These are phyloP conservation scores for Chaetomium strumarium DNA, from an alignment of 2,329 filamentous ascomycete genomes.

Conservation along the genomic window DNA sequence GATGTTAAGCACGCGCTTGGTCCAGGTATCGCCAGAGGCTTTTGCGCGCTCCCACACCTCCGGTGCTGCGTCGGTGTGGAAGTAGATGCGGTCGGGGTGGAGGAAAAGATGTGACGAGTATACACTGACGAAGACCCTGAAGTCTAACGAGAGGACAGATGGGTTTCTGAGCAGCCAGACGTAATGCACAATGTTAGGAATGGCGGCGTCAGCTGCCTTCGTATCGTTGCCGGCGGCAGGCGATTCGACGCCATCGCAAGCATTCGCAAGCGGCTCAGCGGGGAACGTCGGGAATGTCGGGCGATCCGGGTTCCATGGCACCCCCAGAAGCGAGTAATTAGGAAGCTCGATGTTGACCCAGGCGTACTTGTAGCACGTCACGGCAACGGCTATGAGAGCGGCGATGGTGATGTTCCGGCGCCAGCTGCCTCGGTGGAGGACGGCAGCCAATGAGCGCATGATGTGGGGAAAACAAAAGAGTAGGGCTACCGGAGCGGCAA, in stretches of 20 bases:
- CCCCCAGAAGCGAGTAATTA: too few species aligned
- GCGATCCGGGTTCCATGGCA: not conserved
- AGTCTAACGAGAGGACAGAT: constrained; percentile 18
- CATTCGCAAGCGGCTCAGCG: constrained; percentile 1
- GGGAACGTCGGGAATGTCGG: not conserved
- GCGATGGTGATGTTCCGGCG: not conserved
- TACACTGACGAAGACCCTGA: constrained; percentile 24
- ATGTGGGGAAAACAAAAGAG: too few species aligned
- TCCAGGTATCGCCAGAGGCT: constrained; percentile 21
- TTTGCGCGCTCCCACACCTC: constrained; percentile 15
- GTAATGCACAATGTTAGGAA: constrained; percentile 27
- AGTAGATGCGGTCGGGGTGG: constrained; percentile 23
- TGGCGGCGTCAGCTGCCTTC: constrained; percentile 1
- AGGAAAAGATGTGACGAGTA: constrained; percentile 24
- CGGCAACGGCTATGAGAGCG: not conserved
- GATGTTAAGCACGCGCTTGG: constrained; percentile 20
- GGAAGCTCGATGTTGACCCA: constrained; percentile 1
- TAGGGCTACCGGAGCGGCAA: too few species aligned
- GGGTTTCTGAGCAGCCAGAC: constrained; percentile 23
- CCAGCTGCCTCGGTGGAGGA: not conserved
- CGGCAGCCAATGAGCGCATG: not conserved
- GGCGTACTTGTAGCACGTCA: not conserved
- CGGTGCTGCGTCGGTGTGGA: constrained; percentile 25
- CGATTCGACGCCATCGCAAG: not conserved
- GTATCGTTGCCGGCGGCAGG: not conserved